phyloP scores from a whole-genome alignment of 2,329 filamentous ascomycete species.

The Rhytidhysteron rufulum region DNA sequence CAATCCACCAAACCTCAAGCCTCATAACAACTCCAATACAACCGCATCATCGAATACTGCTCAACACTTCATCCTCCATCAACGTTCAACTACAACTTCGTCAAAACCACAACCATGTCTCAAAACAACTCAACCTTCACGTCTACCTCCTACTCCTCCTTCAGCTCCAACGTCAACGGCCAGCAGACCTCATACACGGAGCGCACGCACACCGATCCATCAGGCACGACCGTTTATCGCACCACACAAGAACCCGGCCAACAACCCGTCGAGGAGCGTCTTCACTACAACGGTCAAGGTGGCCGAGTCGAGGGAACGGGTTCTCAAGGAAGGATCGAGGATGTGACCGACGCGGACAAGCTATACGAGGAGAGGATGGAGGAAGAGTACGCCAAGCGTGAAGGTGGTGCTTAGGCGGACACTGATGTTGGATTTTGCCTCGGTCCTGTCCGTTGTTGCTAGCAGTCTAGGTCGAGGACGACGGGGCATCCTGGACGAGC shows the following conservation, averaged over 20 bases:
- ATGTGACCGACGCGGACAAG: slow-evolving; percentile 16
- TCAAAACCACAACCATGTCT: too few relatives aligned
- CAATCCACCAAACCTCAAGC: too few relatives aligned
- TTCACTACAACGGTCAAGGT: neutral
- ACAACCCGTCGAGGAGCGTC: neutral
- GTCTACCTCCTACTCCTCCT: slow-evolving; percentile 1
- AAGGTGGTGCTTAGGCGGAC: slow-evolving; percentile 33
- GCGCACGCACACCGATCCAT: neutral
- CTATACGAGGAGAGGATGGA: slow-evolving; percentile 33
- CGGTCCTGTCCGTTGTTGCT: too few relatives aligned
- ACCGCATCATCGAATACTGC: too few relatives aligned
- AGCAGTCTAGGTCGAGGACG: too few relatives aligned
- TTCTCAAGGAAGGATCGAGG: slow-evolving; percentile 1
- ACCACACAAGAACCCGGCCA: slow-evolving; percentile 2
- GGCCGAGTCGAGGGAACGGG: neutral
- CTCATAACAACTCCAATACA: too few relatives aligned
- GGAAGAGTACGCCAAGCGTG: slow-evolving; percentile 36
- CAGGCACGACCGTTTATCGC: slow-evolving; percentile 1
- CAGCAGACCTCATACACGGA: slow-evolving; percentile 1
- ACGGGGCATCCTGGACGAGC: too few relatives aligned
- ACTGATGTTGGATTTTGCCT: too few relatives aligned
- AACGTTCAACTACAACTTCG: too few relatives aligned
- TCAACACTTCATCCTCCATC: too few relatives aligned
- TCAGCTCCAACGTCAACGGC: neutral
- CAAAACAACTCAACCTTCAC: neutral